Evolutionary conservation across 306 rosid species (phyloP).

Genomic region (Carpinus fangiana): DNA sequence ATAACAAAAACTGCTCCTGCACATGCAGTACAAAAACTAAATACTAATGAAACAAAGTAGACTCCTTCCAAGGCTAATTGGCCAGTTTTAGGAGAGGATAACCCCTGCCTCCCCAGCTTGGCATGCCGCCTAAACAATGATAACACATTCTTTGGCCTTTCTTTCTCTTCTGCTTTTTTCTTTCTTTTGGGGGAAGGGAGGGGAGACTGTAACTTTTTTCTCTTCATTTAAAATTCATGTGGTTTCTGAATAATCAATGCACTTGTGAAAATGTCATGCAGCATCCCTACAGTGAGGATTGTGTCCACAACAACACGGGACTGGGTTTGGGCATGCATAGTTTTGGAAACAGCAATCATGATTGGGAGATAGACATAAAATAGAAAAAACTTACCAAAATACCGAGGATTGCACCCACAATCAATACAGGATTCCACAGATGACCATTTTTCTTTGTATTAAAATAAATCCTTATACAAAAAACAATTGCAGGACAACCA

Average conservation of each 20-base stretch:
- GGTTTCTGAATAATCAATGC: background rate
- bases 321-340: background rate
- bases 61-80: background rate
- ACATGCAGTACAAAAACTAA: background rate
- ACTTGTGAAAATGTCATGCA: background rate
- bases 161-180: too few relatives aligned
- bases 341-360: background rate
- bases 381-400: conserved; percentile 55
- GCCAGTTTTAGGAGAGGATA: background rate
- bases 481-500: conserved; percentile 69
- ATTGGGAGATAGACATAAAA: background rate
- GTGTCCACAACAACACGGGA: background rate
- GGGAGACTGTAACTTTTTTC: background rate
- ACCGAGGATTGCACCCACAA: conserved; percentile 52
- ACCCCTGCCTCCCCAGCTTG: background rate
- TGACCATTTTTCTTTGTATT: conserved; percentile 11
- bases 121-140: background rate
- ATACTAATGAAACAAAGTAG: background rate
- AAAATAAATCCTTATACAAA: conserved; percentile 58
- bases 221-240: background rate
- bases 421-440: conserved; percentile 55
- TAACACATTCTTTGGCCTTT: background rate
- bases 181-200: too few relatives aligned
- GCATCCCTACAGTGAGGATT: background rate
- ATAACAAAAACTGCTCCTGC: background rate